Evolutionary conservation across 2,329 filamentous ascomycete genomes (phyloP), one percentile per base, ranked within the genome.

Genomic region (Penicillium sp.): DNA sequence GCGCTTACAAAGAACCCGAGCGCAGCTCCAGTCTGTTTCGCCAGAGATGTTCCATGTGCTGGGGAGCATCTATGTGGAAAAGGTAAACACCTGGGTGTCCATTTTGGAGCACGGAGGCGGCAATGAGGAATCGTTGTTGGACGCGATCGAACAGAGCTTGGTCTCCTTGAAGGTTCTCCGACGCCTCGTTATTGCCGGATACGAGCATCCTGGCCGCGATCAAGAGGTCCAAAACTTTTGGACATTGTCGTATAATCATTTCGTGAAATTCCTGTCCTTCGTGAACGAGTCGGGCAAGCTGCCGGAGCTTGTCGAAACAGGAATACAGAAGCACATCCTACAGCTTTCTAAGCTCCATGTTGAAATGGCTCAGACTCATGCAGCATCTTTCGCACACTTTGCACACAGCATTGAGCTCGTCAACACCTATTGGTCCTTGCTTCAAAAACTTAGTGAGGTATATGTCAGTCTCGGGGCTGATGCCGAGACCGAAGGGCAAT

Each of bases 261-360:
- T 96, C 61, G 87, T 87, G n/a, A 82, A 88, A 42, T 88, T 96
- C 59, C 82, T 96, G 35, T 78, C 78, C 24, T 84, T 89, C 57
- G 79, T 88, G 51, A 81, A 82, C 62, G 79, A 82, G 43, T 81
- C 85, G 49, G 81, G 81, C n/a, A 76, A 84, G 3, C 75, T 87
- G 1, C 72, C 80, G 1, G 71, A 76, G 4, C 74, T 77, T 4
- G 82, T 86, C 24, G 83, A 84, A 57, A 83, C 82, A 35, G 70
- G 89, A 24, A 78, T 96, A n/a, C 90, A 90, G 63, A 96, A 92
- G 70, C 93, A 97, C 70, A 80, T 96, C 2, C 77, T 97, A 43
- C 93, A 98, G 70, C 88, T 98, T 49, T 88, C 93, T 3, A 99
- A 98, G 74, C 79, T 99, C 3, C 95, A 98, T 71, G 82, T 96